Conservation (phyloP, 805 yeast species). For the Hyphopichia homilentoma region DNA sequence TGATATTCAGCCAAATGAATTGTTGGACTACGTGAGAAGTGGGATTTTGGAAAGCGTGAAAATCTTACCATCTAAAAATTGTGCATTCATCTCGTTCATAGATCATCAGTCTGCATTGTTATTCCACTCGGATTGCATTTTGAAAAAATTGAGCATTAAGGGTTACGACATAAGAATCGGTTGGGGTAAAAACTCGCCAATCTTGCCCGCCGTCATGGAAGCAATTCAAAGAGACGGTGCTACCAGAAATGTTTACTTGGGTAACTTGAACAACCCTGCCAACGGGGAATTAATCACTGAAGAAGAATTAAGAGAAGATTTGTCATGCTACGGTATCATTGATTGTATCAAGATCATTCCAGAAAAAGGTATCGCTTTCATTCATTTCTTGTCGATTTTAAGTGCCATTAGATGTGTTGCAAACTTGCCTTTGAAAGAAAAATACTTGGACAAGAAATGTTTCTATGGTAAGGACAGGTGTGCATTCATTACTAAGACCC, state of each 20-base stretch:
- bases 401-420: slow-evolving; percentile 86
- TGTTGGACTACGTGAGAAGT: slow-evolving; percentile 85
- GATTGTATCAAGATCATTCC: slow-evolving; percentile 78
- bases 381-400: slow-evolving; percentile 82
- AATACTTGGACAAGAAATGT: slow-evolving; percentile 74
- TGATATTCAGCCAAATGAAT: slow-evolving; percentile 74
- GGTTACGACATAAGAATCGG: slow-evolving; percentile 84
- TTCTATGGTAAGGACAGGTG: slow-evolving; percentile 93
- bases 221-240: slow-evolving; percentile 85
- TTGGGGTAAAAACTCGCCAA: slow-evolving; percentile 84
- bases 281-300: slow-evolving; percentile 49
- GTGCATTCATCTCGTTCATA: slow-evolving; percentile 87
- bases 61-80: slow-evolving; percentile 77
- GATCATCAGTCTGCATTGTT: slow-evolving; percentile 85
- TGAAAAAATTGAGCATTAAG: slow-evolving; percentile 75
- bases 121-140: slow-evolving; percentile 89
- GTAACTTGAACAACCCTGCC: slow-evolving; percentile 64
- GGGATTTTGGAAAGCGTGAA: slow-evolving; percentile 82
- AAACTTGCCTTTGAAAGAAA: slow-evolving; percentile 60
- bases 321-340: slow-evolving; percentile 72
- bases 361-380: slow-evolving; percentile 84
- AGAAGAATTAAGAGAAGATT: slow-evolving; percentile 61
- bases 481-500: slow-evolving; percentile 91
- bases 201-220: slow-evolving; percentile 68
- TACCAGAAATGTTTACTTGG: slow-evolving; percentile 89